Conservation (phyloP, 768 basidiomycete genomes). For the Mycena kentingensis region DNA sequence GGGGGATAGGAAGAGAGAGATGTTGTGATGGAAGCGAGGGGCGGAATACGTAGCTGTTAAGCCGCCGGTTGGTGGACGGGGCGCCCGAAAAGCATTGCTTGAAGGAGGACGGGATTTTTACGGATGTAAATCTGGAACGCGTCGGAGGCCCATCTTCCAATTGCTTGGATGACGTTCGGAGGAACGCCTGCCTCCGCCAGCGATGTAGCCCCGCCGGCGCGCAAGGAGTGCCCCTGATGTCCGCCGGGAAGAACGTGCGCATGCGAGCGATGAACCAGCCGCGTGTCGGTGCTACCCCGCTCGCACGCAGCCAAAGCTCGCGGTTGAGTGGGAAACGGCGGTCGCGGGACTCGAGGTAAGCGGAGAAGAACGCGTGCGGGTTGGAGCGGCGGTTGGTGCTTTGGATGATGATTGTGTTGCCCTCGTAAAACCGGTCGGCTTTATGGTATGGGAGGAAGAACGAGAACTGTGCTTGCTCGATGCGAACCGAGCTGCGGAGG, state of each 20-base stretch:
- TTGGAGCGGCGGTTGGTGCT: constrained; percentile 1
- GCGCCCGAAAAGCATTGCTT: too few species aligned
- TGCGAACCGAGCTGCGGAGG: constrained; percentile 10
- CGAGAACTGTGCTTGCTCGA: background rate
- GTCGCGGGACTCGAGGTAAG: constrained; percentile 4
- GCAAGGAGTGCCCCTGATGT: constrained; percentile 30
- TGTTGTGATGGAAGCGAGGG: too few species aligned
- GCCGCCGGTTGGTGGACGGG: too few species aligned
- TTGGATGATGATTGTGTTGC: constrained; percentile 24
- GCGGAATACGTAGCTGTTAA: too few species aligned
- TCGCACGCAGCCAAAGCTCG: constrained; percentile 9
- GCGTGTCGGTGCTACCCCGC: background rate
- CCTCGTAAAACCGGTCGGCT: constrained; percentile 32
- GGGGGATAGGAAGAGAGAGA: too few species aligned
- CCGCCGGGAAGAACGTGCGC: background rate
- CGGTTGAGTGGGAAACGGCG: constrained; percentile 2
- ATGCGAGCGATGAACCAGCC: constrained; percentile 1
- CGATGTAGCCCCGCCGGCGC: constrained; percentile 34
- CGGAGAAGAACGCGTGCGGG: constrained; percentile 3
- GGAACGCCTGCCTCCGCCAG: constrained; percentile 26
- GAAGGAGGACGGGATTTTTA: too few species aligned
- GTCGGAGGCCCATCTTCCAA: constrained; percentile 32
- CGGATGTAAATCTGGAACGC: too few species aligned
- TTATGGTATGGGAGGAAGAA: constrained; percentile 41
- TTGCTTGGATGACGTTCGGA: constrained; percentile 25